phyloP scores from a whole-genome alignment of 352 stramenopile species.

The Phytophthora ramorum region DNA sequence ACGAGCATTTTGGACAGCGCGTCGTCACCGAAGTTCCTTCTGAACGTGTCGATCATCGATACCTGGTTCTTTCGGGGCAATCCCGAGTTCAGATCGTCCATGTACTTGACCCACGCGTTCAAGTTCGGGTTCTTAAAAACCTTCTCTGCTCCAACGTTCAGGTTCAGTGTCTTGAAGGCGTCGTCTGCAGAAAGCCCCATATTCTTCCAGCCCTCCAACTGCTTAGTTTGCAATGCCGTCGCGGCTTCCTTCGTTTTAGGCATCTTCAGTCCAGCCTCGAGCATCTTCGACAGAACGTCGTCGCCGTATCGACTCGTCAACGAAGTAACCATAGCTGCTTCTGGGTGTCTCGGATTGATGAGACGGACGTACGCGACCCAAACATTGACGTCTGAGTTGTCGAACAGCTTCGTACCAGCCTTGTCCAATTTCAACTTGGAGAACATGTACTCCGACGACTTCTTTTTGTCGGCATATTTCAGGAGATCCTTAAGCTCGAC shows the following conservation, averaged over 20 bases:
- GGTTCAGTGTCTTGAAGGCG: not conserved
- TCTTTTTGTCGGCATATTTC: conserved; percentile 1
- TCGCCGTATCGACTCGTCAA: conserved; percentile 3
- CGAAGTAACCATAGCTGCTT: not conserved
- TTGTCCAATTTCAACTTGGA: conserved; percentile 11
- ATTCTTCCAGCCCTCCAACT: not conserved
- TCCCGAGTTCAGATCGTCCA: too few relatives aligned
- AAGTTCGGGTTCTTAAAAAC: not conserved
- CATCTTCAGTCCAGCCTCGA: not conserved
- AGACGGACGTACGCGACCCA: too few relatives aligned
- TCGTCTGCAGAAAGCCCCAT: not conserved
- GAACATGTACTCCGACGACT: conserved; percentile 2
- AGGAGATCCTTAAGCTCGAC: not conserved
- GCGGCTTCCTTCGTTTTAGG: not conserved
- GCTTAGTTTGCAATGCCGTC: not conserved
- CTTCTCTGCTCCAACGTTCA: not conserved
- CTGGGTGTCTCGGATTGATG: too few relatives aligned
- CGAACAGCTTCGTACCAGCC: conserved; percentile 1
- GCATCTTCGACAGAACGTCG: conserved; percentile 2
- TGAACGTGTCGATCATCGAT: too few relatives aligned
- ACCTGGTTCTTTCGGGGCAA: too few relatives aligned
- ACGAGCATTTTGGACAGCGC: too few relatives aligned
- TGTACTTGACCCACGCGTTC: not conserved
- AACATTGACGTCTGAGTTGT: too few relatives aligned
- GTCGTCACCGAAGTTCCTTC: too few relatives aligned